Percentiles rank a stretch among this genome's conserved stretches.
These are phyloP conservation scores for Micromonas commoda DNA, from an alignment of 139 green algal species.

Conservation along the genomic window DNA sequence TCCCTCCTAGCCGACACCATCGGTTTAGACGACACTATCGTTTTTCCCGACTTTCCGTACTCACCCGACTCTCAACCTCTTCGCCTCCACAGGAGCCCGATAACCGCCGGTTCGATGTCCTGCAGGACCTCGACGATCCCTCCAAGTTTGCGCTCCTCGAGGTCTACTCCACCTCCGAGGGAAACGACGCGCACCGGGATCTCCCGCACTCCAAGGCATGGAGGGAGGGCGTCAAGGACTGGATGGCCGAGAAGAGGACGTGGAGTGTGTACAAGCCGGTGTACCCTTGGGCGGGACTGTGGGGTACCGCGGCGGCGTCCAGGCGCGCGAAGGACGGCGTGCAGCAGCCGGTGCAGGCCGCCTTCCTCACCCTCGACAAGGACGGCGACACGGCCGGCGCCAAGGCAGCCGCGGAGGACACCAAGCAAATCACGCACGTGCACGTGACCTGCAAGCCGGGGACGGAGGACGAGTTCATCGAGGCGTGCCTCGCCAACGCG, in stretches of 20 bases:
- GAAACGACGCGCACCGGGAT: constrained; percentile 20
- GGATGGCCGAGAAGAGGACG: neutral
- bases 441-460: constrained; percentile 22
- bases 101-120: constrained; percentile 25
- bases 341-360: neutral
- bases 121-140: constrained; percentile 18
- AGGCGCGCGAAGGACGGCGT: neutral
- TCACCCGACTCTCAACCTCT: no score
- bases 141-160: constrained; percentile 29
- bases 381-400: neutral
- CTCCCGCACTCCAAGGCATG: constrained; percentile 18
- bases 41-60: no score
- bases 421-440: constrained; percentile 12
- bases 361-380: neutral
- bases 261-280: neutral
- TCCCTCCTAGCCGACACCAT: no score
- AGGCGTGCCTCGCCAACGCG: constrained; percentile 27
- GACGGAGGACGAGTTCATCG: constrained; percentile 19
- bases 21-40: no score
- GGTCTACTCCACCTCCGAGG: neutral
- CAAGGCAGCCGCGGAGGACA: neutral
- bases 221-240: constrained; percentile 4
- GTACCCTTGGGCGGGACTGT: neutral
- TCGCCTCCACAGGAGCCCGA: no score
- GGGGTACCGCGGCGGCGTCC: neutral